A percentile compares a stretch with the other conserved stretches of the same genome.
phyloP scores from a whole-genome alignment of 208 protist genomes.

The Leishmania tropica region DNA sequence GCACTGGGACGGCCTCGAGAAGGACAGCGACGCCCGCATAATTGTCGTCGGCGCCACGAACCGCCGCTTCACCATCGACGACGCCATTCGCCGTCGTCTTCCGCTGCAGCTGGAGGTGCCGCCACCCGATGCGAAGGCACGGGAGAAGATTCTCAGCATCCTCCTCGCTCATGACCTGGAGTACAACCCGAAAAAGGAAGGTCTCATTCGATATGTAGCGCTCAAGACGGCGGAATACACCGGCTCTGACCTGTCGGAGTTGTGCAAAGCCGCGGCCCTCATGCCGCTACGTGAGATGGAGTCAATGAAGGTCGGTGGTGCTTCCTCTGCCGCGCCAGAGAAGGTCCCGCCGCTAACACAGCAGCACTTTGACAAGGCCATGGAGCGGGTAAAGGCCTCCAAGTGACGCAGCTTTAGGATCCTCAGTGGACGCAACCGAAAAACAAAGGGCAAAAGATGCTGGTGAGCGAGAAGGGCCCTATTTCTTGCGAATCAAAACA shows the following conservation, averaged over 20 bases:
- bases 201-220: constrained; percentile 77
- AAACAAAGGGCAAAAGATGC: background rate
- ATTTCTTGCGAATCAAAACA: background rate
- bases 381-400: constrained; percentile 73
- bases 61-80: constrained; percentile 88
- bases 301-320: constrained; percentile 11
- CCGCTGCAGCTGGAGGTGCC: constrained; percentile 86
- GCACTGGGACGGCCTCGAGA: constrained; percentile 86
- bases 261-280: constrained; percentile 90
- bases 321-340: background rate
- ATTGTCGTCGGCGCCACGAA: constrained; percentile 93
- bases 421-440: background rate
- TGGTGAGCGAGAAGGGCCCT: background rate
- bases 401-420: constrained; percentile 16
- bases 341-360: constrained; percentile 56
- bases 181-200: constrained; percentile 46
- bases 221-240: constrained; percentile 83
- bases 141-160: constrained; percentile 82
- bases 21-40: constrained; percentile 42
- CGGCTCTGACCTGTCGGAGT: constrained; percentile 93
- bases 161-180: constrained; percentile 67
- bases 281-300: constrained; percentile 75
- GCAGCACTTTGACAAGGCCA: constrained; percentile 76
- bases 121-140: constrained; percentile 52
- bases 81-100: constrained; percentile 91